phyloP scores from a whole-genome alignment of 345 rosid genomes.

The Ceriops decandra region DNA sequence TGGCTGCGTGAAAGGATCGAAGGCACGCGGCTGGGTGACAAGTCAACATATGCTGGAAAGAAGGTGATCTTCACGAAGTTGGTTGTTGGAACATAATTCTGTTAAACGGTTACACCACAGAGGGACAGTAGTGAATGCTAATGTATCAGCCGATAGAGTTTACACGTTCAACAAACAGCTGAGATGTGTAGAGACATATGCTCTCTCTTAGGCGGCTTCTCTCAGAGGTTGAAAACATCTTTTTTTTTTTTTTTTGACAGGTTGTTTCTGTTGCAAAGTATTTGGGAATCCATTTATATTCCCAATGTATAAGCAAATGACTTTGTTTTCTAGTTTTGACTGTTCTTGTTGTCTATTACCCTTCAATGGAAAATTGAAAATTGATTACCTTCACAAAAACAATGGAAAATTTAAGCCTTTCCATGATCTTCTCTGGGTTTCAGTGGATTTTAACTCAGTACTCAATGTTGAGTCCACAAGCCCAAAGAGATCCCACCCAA shows the following conservation, averaged over 20 bases:
- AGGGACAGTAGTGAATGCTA: slow-evolving; percentile 36
- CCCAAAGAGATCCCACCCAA: too few relatives aligned
- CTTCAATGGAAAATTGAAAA: too few relatives aligned
- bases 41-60: slow-evolving; percentile 64
- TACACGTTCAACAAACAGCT: slow-evolving; percentile 49
- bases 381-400: too few relatives aligned
- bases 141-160: slow-evolving; percentile 38
- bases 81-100: slow-evolving; percentile 38
- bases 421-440: too few relatives aligned
- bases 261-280: too few relatives aligned
- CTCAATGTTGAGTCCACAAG: too few relatives aligned
- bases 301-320: too few relatives aligned
- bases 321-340: too few relatives aligned
- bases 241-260: neutral
- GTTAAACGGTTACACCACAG: slow-evolving; percentile 46
- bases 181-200: slow-evolving; percentile 32
- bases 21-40: slow-evolving; percentile 73
- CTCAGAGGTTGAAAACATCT: neutral
- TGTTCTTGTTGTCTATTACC: too few relatives aligned
- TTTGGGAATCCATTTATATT: too few relatives aligned
- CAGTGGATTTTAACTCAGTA: too few relatives aligned
- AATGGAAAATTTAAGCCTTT: too few relatives aligned
- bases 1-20: slow-evolving; percentile 68
- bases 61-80: slow-evolving; percentile 65
- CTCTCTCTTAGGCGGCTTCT: neutral